Percentiles rank a stretch among this genome's conserved stretches.
Evolutionary conservation across 2,329 filamentous ascomycete species (phyloP).

Genomic region (Aspergillus persii): DNA sequence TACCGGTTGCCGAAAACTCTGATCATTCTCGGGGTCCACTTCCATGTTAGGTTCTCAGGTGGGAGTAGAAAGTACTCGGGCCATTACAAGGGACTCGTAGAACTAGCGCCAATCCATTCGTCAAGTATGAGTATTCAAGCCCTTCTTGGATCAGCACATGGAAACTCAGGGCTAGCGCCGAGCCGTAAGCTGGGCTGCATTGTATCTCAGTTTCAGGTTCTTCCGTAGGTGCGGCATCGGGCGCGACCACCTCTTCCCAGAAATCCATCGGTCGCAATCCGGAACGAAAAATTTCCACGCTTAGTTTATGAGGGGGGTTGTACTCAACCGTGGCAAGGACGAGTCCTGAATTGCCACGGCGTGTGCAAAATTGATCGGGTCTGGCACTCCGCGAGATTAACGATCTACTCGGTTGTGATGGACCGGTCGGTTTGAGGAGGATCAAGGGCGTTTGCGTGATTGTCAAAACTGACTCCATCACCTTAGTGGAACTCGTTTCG

Average conservation of each 20-base stretch:
- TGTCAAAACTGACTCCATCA: slow-evolving; percentile 15
- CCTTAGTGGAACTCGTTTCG: slow-evolving; percentile 11
- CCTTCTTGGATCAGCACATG: slow-evolving; percentile 29
- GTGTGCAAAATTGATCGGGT: slow-evolving; percentile 20
- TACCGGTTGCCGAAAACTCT: slow-evolving; percentile 18
- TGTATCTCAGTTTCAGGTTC: slow-evolving; percentile 16
- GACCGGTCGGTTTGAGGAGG: slow-evolving; percentile 4
- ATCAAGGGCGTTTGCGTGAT: slow-evolving; percentile 16
- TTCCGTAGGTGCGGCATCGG: slow-evolving; percentile 4
- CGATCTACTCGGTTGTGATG: slow-evolving; percentile 1
- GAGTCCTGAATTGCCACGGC: slow-evolving; percentile 8
- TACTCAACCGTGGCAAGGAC: slow-evolving; percentile 15
- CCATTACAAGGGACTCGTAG: slow-evolving; percentile 20
- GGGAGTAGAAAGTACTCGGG: slow-evolving; percentile 24
- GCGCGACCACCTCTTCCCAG: slow-evolving; percentile 12
- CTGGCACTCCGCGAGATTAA: slow-evolving; percentile 2
- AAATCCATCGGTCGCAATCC: slow-evolving; percentile 19
- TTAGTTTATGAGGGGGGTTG: slow-evolving; percentile 18
- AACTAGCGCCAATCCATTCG: slow-evolving; percentile 21
- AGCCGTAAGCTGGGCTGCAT: slow-evolving; percentile 18
- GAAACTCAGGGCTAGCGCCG: slow-evolving; percentile 22
- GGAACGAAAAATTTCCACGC: slow-evolving; percentile 2
- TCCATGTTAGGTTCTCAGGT: slow-evolving; percentile 24
- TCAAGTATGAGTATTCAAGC: slow-evolving; percentile 27
- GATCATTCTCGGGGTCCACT: slow-evolving; percentile 9